A percentile compares a stretch with the other conserved stretches of the same genome.
Conservation (phyloP, 495 filamentous ascomycete genomes). For the Podospora bellae-mahoneyi region DNA sequence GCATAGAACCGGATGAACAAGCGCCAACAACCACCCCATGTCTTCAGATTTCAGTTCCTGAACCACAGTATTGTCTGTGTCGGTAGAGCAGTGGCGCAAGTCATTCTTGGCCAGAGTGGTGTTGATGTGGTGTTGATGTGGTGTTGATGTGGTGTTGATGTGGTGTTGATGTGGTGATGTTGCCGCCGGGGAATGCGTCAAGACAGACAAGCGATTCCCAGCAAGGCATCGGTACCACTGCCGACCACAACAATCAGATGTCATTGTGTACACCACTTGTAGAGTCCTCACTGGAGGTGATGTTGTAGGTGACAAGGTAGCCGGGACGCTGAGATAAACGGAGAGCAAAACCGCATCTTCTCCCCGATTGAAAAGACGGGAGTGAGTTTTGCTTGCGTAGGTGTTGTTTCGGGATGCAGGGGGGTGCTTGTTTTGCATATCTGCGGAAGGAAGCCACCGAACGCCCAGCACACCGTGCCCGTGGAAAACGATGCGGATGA, state of each 20-base stretch:
- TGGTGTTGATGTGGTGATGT: not conserved
- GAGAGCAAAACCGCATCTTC: too few species aligned
- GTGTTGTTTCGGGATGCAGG: not conserved
- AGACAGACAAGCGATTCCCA: not conserved
- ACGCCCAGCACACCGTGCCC: not conserved
- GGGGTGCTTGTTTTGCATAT: not conserved
- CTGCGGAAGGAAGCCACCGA: not conserved
- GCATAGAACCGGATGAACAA: constrained; percentile 5
- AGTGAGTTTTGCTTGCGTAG: not conserved
- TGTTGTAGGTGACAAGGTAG: too few species aligned
- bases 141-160: not conserved
- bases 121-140: not conserved
- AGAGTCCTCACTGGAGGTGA: too few species aligned
- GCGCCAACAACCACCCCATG: not conserved
- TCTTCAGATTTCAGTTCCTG: not conserved
- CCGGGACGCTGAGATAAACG: too few species aligned
- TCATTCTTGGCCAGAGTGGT: not conserved
- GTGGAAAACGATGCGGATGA: not conserved
- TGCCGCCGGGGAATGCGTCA: not conserved
- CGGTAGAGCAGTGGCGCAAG: not conserved
- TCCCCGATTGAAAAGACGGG: not conserved
- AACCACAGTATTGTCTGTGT: not conserved
- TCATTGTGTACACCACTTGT: not conserved
- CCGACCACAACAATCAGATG: not conserved
- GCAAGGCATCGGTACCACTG: not conserved